Evolutionary conservation across 2,329 filamentous ascomycete genomes (phyloP).

Genomic region (Grosmannia huntii): DNA sequence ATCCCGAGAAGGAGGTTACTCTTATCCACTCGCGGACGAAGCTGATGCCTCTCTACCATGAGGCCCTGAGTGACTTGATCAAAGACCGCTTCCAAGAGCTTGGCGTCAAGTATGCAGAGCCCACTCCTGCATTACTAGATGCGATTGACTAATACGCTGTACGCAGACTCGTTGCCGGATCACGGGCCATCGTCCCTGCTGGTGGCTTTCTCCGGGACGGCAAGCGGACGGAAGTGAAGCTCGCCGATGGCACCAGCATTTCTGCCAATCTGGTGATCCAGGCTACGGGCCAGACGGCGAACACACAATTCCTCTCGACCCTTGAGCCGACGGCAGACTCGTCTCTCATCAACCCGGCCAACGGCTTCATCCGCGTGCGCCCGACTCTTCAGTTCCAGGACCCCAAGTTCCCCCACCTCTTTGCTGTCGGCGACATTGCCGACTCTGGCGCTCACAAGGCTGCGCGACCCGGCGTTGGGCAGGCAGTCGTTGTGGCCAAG

Average conservation of each 20-base stretch:
- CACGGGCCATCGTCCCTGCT: not conserved
- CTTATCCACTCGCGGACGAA: constrained; percentile 43
- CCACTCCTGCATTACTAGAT: not conserved
- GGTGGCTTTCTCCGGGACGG: constrained; percentile 3
- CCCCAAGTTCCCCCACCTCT: constrained; percentile 30
- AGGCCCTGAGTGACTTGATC: constrained; percentile 5
- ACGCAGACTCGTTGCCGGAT: not conserved
- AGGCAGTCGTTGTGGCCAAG: constrained; percentile 6
- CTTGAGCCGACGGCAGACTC: constrained; percentile 1
- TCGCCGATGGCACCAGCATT: constrained; percentile 4
- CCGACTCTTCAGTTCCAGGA: constrained; percentile 9
- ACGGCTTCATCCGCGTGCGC: constrained; percentile 7
- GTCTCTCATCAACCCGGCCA: constrained; percentile 3
- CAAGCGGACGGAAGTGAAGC: constrained; percentile 1
- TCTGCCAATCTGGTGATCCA: constrained; percentile 6
- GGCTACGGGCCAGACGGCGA: constrained; percentile 6
- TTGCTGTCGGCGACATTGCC: constrained; percentile 52
- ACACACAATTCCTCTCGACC: constrained; percentile 4
- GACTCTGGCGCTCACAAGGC: constrained; percentile 31
- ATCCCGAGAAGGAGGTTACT: constrained; percentile 42
- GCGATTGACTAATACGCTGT: not conserved
- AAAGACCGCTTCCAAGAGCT: constrained; percentile 7
- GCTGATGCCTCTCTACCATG: constrained; percentile 20
- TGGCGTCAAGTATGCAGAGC: not conserved
- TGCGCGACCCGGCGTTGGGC: constrained; percentile 6